Conservation (phyloP, 2,329 filamentous ascomycete species). For the Cercospora canescens region DNA sequence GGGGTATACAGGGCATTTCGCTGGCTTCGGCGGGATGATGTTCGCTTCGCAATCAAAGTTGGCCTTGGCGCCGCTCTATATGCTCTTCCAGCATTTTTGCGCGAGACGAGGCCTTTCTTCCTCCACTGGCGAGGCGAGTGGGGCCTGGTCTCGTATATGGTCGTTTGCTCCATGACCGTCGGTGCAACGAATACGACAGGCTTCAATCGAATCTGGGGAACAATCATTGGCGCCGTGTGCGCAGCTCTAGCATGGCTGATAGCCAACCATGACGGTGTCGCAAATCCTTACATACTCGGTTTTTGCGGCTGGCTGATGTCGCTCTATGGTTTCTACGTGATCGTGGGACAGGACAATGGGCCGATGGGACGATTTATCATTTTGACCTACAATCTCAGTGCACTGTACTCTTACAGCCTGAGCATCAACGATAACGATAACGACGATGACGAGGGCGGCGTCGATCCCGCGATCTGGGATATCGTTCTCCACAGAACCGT, state of each 20-base stretch:
- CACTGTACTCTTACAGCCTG: constrained; percentile 90
- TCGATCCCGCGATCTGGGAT: constrained; percentile 78
- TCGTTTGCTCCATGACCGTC: constrained; percentile 97
- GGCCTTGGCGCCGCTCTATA: constrained; percentile 86
- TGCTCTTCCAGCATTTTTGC: constrained; percentile 84
- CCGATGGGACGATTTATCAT: constrained; percentile 92
- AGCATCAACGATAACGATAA: constrained; percentile 76
- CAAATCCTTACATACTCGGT: constrained; percentile 73
- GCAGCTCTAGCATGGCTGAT: constrained; percentile 78
- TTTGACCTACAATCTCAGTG: constrained; percentile 93
- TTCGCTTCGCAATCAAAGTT: constrained; percentile 86
- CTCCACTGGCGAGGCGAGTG: constrained; percentile 91
- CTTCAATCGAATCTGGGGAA: constrained; percentile 81
- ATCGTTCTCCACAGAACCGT: constrained; percentile 87
- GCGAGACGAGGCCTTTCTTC: constrained; percentile 75
- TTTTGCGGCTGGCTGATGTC: constrained; percentile 76
- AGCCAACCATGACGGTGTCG: constrained; percentile 53
- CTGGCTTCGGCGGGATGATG: constrained; percentile 63
- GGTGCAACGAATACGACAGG: constrained; percentile 94
- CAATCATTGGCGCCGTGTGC: constrained; percentile 73
- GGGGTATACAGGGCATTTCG: constrained; percentile 57
- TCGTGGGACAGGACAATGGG: constrained; percentile 77
- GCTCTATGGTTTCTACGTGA: constrained; percentile 79
- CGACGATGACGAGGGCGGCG: constrained; percentile 81
- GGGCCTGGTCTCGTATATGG: constrained; percentile 95